phyloP scores from a whole-genome alignment of 495 filamentous ascomycete species.

The Penicillium ucsense region DNA sequence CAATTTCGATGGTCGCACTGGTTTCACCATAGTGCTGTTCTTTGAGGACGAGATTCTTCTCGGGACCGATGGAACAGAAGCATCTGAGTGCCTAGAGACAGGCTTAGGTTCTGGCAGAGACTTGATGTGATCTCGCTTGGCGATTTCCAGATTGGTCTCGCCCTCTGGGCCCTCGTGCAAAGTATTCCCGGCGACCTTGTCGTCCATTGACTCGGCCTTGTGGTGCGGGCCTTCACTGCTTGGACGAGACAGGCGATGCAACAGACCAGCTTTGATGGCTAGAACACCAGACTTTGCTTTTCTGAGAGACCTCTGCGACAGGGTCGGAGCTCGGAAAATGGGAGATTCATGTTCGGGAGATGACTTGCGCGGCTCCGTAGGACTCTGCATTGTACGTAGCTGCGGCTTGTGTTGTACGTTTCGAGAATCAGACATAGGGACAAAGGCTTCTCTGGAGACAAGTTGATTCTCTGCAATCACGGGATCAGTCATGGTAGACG shows the following conservation, averaged over 20 bases:
- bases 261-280: conserved; percentile 20
- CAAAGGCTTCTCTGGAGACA: conserved; percentile 28
- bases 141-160: too few relatives aligned
- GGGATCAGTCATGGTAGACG: background rate
- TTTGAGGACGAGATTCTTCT: too few relatives aligned
- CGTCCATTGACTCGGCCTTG: too few relatives aligned
- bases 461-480: conserved; percentile 1
- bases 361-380: conserved; percentile 5
- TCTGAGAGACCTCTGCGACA: conserved; percentile 22
- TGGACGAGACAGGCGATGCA: conserved; percentile 8
- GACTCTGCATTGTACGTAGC: background rate
- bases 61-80: too few relatives aligned
- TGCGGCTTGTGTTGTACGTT: conserved; percentile 29
- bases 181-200: too few relatives aligned
- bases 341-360: conserved; percentile 8
- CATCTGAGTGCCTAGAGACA: too few relatives aligned
- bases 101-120: too few relatives aligned
- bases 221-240: background rate
- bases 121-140: too few relatives aligned
- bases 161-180: too few relatives aligned
- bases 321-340: conserved; percentile 17
- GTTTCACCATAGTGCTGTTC: too few relatives aligned
- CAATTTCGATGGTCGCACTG: too few relatives aligned
- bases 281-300: conserved; percentile 26
- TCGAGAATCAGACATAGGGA: conserved; percentile 25